A percentile compares a stretch with the other conserved stretches of the same genome.
Evolutionary conservation across 1,284 basidiomycete genomes (phyloP).

Genomic region (Coriolopsis trogii): DNA sequence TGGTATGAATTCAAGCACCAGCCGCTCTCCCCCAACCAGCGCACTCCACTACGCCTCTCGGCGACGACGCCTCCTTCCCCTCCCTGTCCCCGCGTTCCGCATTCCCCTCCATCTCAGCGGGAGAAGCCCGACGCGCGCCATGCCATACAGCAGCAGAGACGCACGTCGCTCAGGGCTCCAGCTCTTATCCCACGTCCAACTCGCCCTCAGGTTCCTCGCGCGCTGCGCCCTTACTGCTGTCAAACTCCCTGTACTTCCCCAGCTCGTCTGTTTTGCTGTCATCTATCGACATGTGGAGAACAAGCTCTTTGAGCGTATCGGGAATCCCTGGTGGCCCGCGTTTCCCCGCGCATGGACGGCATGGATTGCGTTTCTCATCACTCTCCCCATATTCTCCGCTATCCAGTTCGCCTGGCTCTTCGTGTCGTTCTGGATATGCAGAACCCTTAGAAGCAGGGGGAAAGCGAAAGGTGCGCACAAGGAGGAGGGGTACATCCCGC

Average conservation of each 20-base stretch:
- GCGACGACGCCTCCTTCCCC: not conserved
- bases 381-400: conserved; percentile 23
- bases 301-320: conserved; percentile 10
- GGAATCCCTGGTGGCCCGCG: conserved; percentile 21
- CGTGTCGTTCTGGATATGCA: conserved; percentile 1
- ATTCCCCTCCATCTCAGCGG: not conserved
- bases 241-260: conserved; percentile 11
- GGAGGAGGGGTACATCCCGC: conserved; percentile 23
- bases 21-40: too few species aligned
- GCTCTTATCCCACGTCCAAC: conserved; percentile 1
- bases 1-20: not conserved
- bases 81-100: not conserved
- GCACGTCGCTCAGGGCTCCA: not conserved
- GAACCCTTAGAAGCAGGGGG: conserved; percentile 1
- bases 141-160: not conserved
- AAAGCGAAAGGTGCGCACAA: conserved; percentile 2
- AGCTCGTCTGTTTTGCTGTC: conserved; percentile 19
- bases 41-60: not conserved
- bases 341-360: conserved; percentile 25
- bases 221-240: not conserved
- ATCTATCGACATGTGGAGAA: conserved; percentile 13
- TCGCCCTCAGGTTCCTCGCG: conserved; percentile 3
- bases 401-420: conserved; percentile 24
- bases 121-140: not conserved
- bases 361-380: conserved; percentile 24